phyloP scores from a whole-genome alignment of 495 filamentous ascomycete species.

The Hypoxylon rickii region DNA sequence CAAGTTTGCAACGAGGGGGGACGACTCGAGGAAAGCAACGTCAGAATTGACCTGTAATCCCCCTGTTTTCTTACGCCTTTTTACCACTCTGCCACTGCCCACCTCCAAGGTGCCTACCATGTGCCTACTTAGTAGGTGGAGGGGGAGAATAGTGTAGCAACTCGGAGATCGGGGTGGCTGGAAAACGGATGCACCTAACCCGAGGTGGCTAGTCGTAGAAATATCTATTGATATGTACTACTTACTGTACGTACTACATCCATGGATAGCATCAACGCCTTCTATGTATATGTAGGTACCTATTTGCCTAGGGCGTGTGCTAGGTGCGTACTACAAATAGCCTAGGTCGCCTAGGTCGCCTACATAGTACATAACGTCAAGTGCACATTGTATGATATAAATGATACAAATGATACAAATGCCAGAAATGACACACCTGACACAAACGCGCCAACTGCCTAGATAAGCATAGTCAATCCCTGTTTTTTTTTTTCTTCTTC shows the following conservation, averaged over 20 bases:
- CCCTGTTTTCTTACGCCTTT: slow-evolving; percentile 7
- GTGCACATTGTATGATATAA: slow-evolving; percentile 5
- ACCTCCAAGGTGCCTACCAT: too few relatives aligned
- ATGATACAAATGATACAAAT: too few relatives aligned
- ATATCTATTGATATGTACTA: too few relatives aligned
- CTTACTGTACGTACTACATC: neutral
- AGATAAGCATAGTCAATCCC: slow-evolving; percentile 21
- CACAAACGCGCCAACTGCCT: slow-evolving; percentile 25
- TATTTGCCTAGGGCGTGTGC: too few relatives aligned
- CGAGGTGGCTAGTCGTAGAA: too few relatives aligned
- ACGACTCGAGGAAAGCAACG: slow-evolving; percentile 27
- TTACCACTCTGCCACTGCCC: too few relatives aligned
- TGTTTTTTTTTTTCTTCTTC: too few relatives aligned
- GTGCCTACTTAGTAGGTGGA: too few relatives aligned
- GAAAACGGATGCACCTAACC: slow-evolving; percentile 20
- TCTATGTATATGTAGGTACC: too few relatives aligned
- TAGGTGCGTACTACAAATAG: too few relatives aligned
- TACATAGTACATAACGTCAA: slow-evolving; percentile 21
- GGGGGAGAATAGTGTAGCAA: neutral
- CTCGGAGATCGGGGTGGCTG: slow-evolving; percentile 20
- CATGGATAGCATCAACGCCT: too few relatives aligned
- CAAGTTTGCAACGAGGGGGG: neutral
- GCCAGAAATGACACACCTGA: too few relatives aligned
- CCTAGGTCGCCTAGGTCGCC: slow-evolving; percentile 6
- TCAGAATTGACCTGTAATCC: slow-evolving; percentile 18